Conservation (phyloP, 306 rosid genomes). For the Cicer judaicum region DNA sequence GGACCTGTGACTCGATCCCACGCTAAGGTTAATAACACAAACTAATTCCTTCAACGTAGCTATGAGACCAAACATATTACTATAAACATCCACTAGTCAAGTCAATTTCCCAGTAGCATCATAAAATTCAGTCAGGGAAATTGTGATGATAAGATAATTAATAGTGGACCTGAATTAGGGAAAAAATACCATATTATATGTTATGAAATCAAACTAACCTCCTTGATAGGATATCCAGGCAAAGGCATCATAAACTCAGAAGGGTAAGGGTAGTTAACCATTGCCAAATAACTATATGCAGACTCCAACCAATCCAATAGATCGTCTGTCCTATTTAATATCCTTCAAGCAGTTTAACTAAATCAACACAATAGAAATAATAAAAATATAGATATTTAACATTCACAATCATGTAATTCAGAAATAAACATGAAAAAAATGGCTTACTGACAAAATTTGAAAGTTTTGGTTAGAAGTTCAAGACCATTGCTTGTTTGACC, state of each 20-base stretch:
- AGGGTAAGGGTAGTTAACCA: slow-evolving; percentile 84
- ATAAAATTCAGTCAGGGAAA: slow-evolving; percentile 6
- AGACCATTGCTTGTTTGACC: slow-evolving; percentile 66
- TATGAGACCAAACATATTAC: slow-evolving; percentile 36
- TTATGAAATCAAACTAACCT: slow-evolving; percentile 60
- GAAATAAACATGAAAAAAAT: slow-evolving; percentile 26
- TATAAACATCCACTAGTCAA: slow-evolving; percentile 29
- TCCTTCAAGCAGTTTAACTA: slow-evolving; percentile 50
- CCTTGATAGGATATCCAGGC: slow-evolving; percentile 79
- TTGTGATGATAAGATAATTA: slow-evolving; percentile 10
- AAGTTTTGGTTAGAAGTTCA: slow-evolving; percentile 59
- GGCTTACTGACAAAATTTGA: slow-evolving; percentile 69
- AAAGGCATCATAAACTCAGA: slow-evolving; percentile 74
- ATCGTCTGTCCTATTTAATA: slow-evolving; percentile 54
- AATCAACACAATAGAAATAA: slow-evolving; percentile 40
- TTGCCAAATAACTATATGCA: slow-evolving; percentile 87
- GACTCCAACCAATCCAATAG: slow-evolving; percentile 71
- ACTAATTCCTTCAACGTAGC: slow-evolving; percentile 9
- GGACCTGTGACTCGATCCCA: neutral
- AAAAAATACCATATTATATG: neutral
- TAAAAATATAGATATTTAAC: slow-evolving; percentile 23
- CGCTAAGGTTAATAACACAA: neutral
- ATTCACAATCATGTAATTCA: neutral
- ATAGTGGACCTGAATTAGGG: slow-evolving; percentile 3
- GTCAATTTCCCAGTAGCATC: slow-evolving; percentile 32